These are phyloP conservation scores for Zygnema cylindricum DNA, from an alignment of 139 green algal species.

Conservation along the genomic window DNA sequence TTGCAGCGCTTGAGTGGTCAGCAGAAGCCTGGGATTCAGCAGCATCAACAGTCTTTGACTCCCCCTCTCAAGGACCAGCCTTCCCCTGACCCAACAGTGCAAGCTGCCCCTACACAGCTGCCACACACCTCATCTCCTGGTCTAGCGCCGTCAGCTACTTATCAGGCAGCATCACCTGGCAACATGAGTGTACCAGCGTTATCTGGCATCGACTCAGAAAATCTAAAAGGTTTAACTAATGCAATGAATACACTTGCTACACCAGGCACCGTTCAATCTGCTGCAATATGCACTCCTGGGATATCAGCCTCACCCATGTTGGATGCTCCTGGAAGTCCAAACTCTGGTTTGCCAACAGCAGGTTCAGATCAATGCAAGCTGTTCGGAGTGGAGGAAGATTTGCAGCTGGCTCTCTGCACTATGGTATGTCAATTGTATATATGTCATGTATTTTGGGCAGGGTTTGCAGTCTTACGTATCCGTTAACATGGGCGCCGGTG, in stretches of 20 bases:
- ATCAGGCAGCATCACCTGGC: neutral
- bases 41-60: constrained; percentile 2
- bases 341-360: neutral
- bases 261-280: neutral
- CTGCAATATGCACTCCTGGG: neutral
- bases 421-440: neutral
- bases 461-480: too few species aligned
- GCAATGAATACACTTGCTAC: neutral
- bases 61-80: neutral
- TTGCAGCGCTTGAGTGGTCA: neutral
- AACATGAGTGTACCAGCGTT: neutral
- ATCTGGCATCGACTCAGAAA: neutral
- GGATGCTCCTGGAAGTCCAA: neutral
- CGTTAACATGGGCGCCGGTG: too few species aligned
- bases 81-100: neutral
- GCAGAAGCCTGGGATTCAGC: neutral
- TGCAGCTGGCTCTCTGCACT: neutral
- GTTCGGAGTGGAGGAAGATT: neutral
- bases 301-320: neutral
- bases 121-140: neutral
- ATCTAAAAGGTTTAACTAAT: neutral
- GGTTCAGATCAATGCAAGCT: neutral
- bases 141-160: neutral
- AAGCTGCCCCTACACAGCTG: neutral
- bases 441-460: too few species aligned